These are phyloP conservation scores for Aspergillus egyptiacus DNA, from an alignment of 495 filamentous ascomycete species.

Conservation along the genomic window DNA sequence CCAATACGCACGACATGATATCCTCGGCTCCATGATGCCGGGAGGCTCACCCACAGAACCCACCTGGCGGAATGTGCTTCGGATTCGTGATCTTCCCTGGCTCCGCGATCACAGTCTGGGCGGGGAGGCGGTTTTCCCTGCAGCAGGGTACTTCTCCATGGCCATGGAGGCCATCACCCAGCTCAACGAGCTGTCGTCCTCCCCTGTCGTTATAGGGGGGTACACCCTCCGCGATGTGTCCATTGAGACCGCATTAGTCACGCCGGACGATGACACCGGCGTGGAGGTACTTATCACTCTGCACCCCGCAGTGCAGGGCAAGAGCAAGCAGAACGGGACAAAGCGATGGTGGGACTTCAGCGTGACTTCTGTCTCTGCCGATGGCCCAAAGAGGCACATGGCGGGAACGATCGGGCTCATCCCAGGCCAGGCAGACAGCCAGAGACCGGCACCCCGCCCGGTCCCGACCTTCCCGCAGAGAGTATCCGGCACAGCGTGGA, in stretches of 20 bases:
- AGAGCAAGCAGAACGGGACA: background rate
- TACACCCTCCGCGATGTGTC: background rate
- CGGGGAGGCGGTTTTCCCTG: conserved; percentile 21
- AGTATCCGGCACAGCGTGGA: conserved; percentile 17
- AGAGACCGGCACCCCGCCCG: background rate
- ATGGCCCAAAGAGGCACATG: background rate
- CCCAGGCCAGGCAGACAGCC: background rate
- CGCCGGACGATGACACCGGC: background rate
- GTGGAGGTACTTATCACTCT: background rate
- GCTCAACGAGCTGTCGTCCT: conserved; percentile 5
- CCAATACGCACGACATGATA: conserved; percentile 19
- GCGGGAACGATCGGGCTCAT: background rate
- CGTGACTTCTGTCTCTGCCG: background rate
- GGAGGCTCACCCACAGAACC: conserved; percentile 13
- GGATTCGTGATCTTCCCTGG: conserved; percentile 16
- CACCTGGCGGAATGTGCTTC: conserved; percentile 19
- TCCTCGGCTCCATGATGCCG: conserved; percentile 27
- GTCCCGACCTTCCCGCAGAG: background rate
- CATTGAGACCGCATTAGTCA: background rate
- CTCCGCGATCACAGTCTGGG: conserved; percentile 19
- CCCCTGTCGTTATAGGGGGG: background rate
- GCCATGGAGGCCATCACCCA: conserved; percentile 25
- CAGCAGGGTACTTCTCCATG: conserved; percentile 20
- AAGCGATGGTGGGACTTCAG: background rate
- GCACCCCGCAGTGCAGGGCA: background rate